Conservation (phyloP, 1,284 basidiomycete species). For the Sanguinoderma infundibulare region DNA sequence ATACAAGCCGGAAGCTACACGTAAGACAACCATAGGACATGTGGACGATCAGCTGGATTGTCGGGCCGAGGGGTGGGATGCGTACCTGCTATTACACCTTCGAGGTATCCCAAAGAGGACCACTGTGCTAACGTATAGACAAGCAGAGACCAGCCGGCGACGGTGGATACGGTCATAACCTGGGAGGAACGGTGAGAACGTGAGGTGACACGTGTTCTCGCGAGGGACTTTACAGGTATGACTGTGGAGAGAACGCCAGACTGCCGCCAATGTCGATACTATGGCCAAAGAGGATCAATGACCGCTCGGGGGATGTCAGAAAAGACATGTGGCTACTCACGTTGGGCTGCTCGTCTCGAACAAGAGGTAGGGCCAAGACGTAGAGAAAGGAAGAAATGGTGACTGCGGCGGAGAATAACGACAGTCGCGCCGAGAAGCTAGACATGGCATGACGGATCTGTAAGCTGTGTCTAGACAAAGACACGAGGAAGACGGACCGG, state of each 20-base stretch:
- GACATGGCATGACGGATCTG: not conserved
- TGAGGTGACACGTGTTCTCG: not conserved
- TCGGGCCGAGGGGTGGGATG: constrained; percentile 4
- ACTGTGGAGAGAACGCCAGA: constrained; percentile 61
- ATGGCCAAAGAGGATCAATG: constrained; percentile 1
- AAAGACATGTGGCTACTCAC: constrained; percentile 45
- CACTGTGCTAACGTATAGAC: constrained; percentile 65
- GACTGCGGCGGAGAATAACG: constrained; percentile 47
- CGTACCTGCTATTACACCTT: constrained; percentile 67
- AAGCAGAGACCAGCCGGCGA: constrained; percentile 69
- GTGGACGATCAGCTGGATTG: not conserved
- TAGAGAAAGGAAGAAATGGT: constrained; percentile 76
- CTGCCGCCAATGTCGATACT: constrained; percentile 39
- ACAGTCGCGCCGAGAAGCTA: constrained; percentile 45
- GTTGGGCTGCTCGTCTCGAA: constrained; percentile 67
- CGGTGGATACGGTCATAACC: constrained; percentile 66
- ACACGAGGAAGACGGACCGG: constrained; percentile 44
- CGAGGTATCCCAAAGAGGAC: constrained; percentile 64
- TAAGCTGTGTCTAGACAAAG: not conserved
- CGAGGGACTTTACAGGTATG: constrained; percentile 46
- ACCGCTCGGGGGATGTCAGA: not conserved
- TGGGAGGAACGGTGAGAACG: constrained; percentile 8
- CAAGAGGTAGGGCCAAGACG: constrained; percentile 64
- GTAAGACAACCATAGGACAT: not conserved
- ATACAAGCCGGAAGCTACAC: constrained; percentile 67